Conservation (phyloP, 768 basidiomycete species). For the Tremella fuciformis region DNA sequence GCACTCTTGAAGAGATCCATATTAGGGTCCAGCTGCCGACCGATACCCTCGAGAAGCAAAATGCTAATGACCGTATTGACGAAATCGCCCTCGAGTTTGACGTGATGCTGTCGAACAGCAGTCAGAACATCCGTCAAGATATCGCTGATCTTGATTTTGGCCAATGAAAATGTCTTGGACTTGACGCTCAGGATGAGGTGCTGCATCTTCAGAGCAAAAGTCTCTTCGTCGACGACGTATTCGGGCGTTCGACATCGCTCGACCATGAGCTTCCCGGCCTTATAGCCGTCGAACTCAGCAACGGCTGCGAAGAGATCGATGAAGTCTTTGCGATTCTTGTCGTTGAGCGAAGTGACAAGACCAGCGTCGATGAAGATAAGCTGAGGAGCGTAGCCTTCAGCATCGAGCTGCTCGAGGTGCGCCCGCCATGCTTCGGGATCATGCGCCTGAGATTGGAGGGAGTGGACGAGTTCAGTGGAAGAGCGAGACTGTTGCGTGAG, state of each 20-base stretch:
- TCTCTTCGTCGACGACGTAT: conserved; percentile 84
- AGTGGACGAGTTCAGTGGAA: conserved; percentile 60
- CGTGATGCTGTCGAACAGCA: conserved; percentile 84
- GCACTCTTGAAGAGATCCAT: conserved; percentile 95
- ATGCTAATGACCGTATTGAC: conserved; percentile 96
- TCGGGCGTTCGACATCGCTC: conserved; percentile 89
- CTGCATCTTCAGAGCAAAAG: conserved; percentile 96
- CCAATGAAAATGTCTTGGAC: conserved; percentile 92
- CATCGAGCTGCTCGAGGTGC: conserved; percentile 63
- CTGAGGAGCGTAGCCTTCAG: conserved; percentile 82
- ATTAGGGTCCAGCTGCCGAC: conserved; percentile 83
- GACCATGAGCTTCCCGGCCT: conserved; percentile 90
- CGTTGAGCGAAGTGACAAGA: conserved; percentile 80
- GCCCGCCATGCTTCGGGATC: conserved; percentile 64
- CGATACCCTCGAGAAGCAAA: conserved; percentile 90
- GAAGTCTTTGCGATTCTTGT: conserved; percentile 82
- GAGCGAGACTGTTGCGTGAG: conserved; percentile 22
- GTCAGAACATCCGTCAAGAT: conserved; percentile 82
- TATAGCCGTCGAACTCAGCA: conserved; percentile 95
- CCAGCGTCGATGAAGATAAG: conserved; percentile 96
- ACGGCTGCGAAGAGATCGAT: conserved; percentile 94
- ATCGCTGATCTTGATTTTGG: conserved; percentile 94
- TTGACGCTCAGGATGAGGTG: conserved; percentile 90
- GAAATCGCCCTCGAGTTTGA: conserved; percentile 98
- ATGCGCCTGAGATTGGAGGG: conserved; percentile 63